Evolutionary conservation across 371 early-diverging fungal genomes (phyloP).

Genomic region (Mortierella sp.): DNA sequence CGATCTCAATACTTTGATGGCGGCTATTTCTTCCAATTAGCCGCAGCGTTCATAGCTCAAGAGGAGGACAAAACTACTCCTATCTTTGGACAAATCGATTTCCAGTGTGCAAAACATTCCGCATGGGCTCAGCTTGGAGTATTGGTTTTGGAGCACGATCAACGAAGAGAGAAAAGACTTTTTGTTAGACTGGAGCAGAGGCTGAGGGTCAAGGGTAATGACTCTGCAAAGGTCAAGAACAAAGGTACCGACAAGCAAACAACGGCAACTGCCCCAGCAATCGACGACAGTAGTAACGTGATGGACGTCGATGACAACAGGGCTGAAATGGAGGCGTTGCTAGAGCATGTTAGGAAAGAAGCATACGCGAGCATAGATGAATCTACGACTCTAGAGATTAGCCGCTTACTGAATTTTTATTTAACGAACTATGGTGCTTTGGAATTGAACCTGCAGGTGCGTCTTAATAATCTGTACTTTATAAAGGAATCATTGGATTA

Average conservation of each 20-base stretch:
- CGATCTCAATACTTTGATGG: constrained; percentile 14
- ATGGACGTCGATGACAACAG: constrained; percentile 10
- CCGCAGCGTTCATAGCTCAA: constrained; percentile 19
- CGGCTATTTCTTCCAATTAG: constrained; percentile 13
- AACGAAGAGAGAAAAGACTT: constrained; percentile 17
- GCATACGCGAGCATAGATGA: constrained; percentile 20
- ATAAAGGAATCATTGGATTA: background rate
- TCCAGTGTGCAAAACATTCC: constrained; percentile 13
- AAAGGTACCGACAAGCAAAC: background rate
- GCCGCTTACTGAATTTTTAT: constrained; percentile 14
- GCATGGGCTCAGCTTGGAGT: constrained; percentile 28
- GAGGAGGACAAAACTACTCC: constrained; percentile 9
- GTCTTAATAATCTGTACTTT: background rate
- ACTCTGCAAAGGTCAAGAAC: constrained; percentile 1
- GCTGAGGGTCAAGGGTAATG: background rate
- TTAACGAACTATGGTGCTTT: constrained; percentile 19
- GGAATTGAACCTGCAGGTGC: constrained; percentile 41
- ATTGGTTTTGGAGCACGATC: constrained; percentile 24
- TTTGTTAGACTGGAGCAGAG: constrained; percentile 17
- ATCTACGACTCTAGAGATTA: constrained; percentile 21
- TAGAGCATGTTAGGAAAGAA: constrained; percentile 9
- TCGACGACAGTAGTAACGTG: background rate
- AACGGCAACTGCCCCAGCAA: background rate
- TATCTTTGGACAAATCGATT: constrained; percentile 13
- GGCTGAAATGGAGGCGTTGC: background rate